Evolutionary conservation across 495 filamentous ascomycete genomes (phyloP), one percentile per base, ranked within the genome.

Genomic region (Xylaria scruposa): DNA sequence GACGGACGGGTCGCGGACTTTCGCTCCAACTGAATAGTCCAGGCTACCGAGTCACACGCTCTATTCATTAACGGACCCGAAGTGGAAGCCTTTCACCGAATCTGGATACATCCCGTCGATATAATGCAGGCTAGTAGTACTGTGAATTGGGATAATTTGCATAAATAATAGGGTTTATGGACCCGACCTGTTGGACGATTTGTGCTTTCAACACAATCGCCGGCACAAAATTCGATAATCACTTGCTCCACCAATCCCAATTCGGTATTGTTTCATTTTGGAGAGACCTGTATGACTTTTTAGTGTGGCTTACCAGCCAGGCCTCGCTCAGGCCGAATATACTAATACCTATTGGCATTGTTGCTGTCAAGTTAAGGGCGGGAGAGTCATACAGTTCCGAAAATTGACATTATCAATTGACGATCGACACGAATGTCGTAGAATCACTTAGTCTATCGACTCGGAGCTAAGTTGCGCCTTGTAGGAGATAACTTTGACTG

Each of bases 381-480:
- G 62, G 62, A 65, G 40, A 65, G 62, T 47, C 62, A 47, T 46
- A 19, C 40, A 31, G 62, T 49, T 10, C n/a, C 13, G 40, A 33
- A 10, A 24, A 47, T 33, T 10, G 26, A 33, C 42, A 31, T 65
- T 47, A 21, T 67, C 49, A 67, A 67, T 67, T 56, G 49, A 61
- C 1, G 44, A 62, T 70, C 53, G 40, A 49, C 58, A 26, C 40
- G 54, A 70, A 61, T 49, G 67, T 51, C 26, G 31, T 70, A 15
- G 56, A 61, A 60, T 70, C 51, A 36, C 36, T 42, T 33, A 42
- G 38, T 63, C 36, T 63, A 24, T 44, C 38, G 26, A 21, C 54
- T 70, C 67, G 67, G 67, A 51, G 67, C 53, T 70, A 46, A 51
- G 67, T 49, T 70, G 26, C 51, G 40, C 66, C 51, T 68, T 60